phyloP scores from a whole-genome alignment of 2,329 filamentous ascomycete genomes.

The Microascus cirrosus region DNA sequence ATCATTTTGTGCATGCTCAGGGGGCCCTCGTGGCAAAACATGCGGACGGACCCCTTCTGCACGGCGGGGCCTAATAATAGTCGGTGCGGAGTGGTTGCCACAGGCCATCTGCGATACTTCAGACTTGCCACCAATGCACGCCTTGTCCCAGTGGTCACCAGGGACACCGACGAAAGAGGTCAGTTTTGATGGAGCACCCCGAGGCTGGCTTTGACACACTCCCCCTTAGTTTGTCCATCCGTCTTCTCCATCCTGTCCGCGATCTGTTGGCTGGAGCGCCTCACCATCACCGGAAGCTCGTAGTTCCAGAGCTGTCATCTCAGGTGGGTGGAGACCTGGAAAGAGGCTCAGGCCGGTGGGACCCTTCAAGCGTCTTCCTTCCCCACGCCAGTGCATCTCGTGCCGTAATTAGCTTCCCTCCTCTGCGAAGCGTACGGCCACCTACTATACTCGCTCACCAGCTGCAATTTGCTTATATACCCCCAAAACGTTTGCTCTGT shows the following conservation, averaged over 20 bases:
- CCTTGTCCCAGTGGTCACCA: not conserved
- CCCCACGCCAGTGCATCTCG: not conserved
- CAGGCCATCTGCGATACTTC: not conserved
- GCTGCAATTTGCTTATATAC: not conserved
- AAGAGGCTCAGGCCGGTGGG: not conserved
- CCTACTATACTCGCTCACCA: not conserved
- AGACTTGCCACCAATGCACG: not conserved
- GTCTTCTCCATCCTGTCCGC: not conserved
- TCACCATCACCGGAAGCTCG: not conserved
- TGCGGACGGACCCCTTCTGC: not conserved
- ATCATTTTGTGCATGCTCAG: not conserved
- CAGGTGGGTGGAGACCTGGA: not conserved
- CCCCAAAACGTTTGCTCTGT: not conserved
- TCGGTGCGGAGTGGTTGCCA: not conserved
- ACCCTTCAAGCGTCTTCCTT: not conserved
- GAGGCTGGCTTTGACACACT: not conserved
- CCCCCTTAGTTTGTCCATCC: not conserved
- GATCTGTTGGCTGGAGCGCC: not conserved
- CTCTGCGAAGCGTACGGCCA: not conserved
- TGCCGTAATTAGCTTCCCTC: not conserved
- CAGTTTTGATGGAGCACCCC: not conserved
- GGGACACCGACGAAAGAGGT: not conserved
- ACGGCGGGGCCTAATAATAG: not conserved
- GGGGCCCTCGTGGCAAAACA: not conserved
- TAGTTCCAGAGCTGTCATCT: not conserved